Evolutionary conservation across 2,329 filamentous ascomycete species (phyloP).

Genomic region (Xylaria sp.): DNA sequence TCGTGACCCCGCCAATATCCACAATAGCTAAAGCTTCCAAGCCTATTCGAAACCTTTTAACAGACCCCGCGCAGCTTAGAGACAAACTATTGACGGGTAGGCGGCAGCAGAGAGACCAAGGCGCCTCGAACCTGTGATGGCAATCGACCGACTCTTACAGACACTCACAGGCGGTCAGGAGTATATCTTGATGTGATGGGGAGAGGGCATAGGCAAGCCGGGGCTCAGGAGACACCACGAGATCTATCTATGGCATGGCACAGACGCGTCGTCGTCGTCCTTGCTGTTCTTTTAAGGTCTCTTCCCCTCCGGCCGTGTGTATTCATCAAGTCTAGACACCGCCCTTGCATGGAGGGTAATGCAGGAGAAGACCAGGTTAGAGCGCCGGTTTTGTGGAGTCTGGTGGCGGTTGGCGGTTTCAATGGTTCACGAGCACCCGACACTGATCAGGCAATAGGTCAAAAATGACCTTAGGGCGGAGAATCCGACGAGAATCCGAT

Average conservation of each 20-base stretch:
- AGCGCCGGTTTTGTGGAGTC: slow-evolving; percentile 15
- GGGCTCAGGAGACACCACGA: neutral
- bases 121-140: slow-evolving; percentile 16
- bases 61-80: slow-evolving; percentile 7
- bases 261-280: neutral
- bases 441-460: neutral
- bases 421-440: slow-evolving; percentile 6
- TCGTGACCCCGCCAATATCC: slow-evolving; percentile 38
- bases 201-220: neutral
- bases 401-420: slow-evolving; percentile 18
- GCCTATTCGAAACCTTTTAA: slow-evolving; percentile 26
- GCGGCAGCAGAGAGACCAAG: slow-evolving; percentile 13
- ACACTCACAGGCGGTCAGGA: neutral
- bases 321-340: slow-evolving; percentile 6
- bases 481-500: slow-evolving; percentile 24
- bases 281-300: slow-evolving; percentile 7
- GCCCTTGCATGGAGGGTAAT: slow-evolving; percentile 32
- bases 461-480: neutral
- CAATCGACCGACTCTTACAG: slow-evolving; percentile 6
- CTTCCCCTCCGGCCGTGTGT: neutral
- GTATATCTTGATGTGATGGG: neutral
- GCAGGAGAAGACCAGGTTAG: slow-evolving; percentile 23
- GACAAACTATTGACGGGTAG: neutral
- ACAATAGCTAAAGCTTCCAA: slow-evolving; percentile 22
- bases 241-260: neutral